phyloP scores from a whole-genome alignment of 2,329 filamentous ascomycete genomes.

The Eurotiales sp. region DNA sequence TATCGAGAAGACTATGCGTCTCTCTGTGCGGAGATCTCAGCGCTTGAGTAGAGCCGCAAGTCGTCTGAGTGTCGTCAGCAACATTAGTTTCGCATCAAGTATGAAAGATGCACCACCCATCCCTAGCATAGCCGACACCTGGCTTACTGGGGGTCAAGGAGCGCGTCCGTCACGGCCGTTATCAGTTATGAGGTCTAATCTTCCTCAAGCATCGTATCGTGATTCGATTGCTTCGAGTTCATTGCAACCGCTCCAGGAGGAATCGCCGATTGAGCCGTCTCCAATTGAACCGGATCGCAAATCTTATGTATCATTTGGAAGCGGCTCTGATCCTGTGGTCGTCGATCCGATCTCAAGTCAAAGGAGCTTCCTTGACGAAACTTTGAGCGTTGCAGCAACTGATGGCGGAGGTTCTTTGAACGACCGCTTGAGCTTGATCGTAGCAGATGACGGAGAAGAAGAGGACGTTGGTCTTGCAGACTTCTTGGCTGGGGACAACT shows the following conservation, averaged over 20 bases:
- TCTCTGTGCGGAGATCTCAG: conserved; percentile 86
- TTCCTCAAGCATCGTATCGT: conserved; percentile 64
- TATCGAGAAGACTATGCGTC: conserved; percentile 89
- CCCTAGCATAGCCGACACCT: conserved; percentile 90
- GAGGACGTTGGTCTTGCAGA: conserved; percentile 83
- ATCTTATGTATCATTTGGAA: conserved; percentile 77
- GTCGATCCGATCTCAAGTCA: conserved; percentile 72
- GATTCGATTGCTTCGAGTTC: conserved; percentile 88
- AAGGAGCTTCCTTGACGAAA: conserved; percentile 83
- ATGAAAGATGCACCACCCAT: conserved; percentile 90
- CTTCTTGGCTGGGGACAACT: conserved; percentile 87
- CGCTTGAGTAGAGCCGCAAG: conserved; percentile 90
- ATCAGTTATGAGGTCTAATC: conserved; percentile 57
- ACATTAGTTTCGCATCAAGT: conserved; percentile 86
- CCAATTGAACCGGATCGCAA: conserved; percentile 83
- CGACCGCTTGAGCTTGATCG: conserved; percentile 75
- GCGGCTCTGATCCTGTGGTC: conserved; percentile 60
- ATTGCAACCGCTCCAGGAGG: conserved; percentile 85
- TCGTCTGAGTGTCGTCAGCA: conserved; percentile 89
- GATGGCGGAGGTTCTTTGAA: conserved; percentile 67
- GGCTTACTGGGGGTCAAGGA: conserved; percentile 63
- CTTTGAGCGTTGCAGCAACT: conserved; percentile 63
- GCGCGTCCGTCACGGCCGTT: conserved; percentile 53
- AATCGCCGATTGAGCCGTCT: conserved; percentile 68
- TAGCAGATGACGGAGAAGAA: conserved; percentile 88